These are phyloP conservation scores for Carex scoparia DNA, from an alignment of 176 grass and related monocot species.

Conservation along the genomic window DNA sequence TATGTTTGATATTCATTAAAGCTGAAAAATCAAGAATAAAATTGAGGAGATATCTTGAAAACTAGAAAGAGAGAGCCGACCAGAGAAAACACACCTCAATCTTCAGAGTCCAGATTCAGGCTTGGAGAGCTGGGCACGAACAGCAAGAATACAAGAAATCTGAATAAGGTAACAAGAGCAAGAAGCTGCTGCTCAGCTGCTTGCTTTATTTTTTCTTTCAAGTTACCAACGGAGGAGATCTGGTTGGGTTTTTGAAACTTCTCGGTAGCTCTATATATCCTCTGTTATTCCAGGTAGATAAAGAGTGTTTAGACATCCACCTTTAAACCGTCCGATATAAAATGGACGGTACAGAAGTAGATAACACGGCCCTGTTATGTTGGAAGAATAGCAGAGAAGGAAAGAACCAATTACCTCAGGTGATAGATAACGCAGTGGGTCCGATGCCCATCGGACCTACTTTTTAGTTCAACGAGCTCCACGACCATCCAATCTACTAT, in stretches of 20 bases:
- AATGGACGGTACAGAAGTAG: not conserved
- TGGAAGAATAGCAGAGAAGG: not conserved
- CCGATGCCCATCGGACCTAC: no score
- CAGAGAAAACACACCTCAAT: not conserved
- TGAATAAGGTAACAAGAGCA: not conserved
- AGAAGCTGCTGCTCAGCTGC: not conserved
- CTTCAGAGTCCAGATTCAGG: not conserved
- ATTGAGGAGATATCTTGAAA: not conserved
- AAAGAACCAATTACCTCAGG: not conserved
- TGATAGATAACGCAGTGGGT: no score
- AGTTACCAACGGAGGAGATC: not conserved
- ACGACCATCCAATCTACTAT: no score
- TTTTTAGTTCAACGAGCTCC: no score
- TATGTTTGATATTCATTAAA: not conserved
- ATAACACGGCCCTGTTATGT: not conserved
- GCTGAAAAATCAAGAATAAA: not conserved
- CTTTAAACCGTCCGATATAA: not conserved
- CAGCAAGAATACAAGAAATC: not conserved
- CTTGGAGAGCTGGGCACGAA: not conserved
- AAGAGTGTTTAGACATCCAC: not conserved
- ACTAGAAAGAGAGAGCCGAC: not conserved
- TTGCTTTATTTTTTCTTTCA: not conserved
- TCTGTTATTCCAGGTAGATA: not conserved
- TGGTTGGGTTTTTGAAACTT: not conserved
- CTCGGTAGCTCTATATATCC: not conserved